Evolutionary conservation across 129 eudicot genomes (phyloP).

Genomic region (Helichrysum umbraculigerum): DNA sequence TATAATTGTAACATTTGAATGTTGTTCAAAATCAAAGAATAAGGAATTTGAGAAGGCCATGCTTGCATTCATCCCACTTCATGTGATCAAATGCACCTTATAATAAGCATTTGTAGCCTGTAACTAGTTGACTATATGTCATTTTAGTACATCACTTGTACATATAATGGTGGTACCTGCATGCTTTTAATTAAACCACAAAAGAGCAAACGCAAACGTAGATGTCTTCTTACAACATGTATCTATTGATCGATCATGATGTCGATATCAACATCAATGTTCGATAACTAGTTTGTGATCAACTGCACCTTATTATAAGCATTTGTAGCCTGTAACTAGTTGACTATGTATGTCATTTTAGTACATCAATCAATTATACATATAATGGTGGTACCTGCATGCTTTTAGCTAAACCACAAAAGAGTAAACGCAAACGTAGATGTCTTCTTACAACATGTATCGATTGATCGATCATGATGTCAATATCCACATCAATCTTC

Average conservation of each 20-base stretch:
- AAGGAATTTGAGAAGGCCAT: slow-evolving; percentile 10
- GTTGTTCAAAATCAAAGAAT: neutral
- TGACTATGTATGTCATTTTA: no score
- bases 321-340: no score
- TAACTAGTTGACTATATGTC: slow-evolving; percentile 14
- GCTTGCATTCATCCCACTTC: slow-evolving; percentile 39
- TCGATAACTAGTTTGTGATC: slow-evolving; percentile 32
- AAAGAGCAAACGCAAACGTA: slow-evolving; percentile 22
- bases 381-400: no score
- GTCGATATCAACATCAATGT: slow-evolving; percentile 30
- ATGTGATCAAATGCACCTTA: slow-evolving; percentile 33
- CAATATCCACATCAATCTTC: slow-evolving; percentile 26
- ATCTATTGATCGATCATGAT: neutral
- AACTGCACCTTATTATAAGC: neutral
- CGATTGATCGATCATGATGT: neutral
- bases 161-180: slow-evolving; percentile 17
- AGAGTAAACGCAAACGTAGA: slow-evolving; percentile 15
- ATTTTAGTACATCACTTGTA: slow-evolving; percentile 18
- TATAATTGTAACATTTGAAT: neutral
- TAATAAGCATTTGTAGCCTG: no score
- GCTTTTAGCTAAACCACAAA: no score
- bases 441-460: slow-evolving; percentile 9
- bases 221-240: slow-evolving; percentile 14
- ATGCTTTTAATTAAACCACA: slow-evolving; percentile 18
- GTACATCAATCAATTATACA: no score